Percentiles rank a stretch among this genome's conserved stretches.
Evolutionary conservation across 2,329 filamentous ascomycete genomes (phyloP).

Genomic region (Fusarium pseudoanthophilum): DNA sequence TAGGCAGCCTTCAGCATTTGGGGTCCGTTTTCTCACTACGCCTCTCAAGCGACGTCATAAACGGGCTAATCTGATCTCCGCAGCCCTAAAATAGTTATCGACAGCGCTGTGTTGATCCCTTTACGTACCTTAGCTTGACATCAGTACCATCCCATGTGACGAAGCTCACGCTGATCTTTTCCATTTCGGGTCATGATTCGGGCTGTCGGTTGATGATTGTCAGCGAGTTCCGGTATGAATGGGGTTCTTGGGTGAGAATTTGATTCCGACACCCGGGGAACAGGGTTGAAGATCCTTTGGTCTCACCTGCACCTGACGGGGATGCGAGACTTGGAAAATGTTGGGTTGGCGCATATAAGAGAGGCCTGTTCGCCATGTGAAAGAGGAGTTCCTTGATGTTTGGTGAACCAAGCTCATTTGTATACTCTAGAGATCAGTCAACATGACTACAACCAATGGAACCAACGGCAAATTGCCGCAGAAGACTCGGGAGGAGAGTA

Average conservation of each 20-base stretch:
- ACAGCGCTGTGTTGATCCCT: not conserved
- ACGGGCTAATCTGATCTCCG: not conserved
- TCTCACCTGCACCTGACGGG: not conserved
- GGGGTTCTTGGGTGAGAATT: not conserved
- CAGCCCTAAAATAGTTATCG: fast-evolving
- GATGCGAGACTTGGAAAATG: not conserved
- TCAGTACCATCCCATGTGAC: not conserved
- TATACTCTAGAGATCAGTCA: fast-evolving
- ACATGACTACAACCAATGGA: not conserved
- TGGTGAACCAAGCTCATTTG: not conserved
- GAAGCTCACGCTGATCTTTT: fast-evolving
- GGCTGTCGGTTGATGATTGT: not conserved
- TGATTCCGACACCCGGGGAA: not conserved
- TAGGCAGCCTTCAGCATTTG: not conserved
- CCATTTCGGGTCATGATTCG: fast-evolving
- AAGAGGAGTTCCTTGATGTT: not conserved
- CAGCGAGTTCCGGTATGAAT: not conserved
- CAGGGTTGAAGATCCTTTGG: not conserved
- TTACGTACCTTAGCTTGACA: not conserved
- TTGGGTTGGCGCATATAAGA: not conserved
- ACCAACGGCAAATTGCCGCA: not conserved
- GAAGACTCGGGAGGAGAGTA: conserved; percentile 17
- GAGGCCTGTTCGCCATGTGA: not conserved
- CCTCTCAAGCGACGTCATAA: not conserved
- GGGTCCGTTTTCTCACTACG: not conserved